A percentile compares a stretch with the other conserved stretches of the same genome.
These are phyloP conservation scores for Ganoderma multipileum DNA, from an alignment of 1,284 basidiomycete species.

Conservation along the genomic window DNA sequence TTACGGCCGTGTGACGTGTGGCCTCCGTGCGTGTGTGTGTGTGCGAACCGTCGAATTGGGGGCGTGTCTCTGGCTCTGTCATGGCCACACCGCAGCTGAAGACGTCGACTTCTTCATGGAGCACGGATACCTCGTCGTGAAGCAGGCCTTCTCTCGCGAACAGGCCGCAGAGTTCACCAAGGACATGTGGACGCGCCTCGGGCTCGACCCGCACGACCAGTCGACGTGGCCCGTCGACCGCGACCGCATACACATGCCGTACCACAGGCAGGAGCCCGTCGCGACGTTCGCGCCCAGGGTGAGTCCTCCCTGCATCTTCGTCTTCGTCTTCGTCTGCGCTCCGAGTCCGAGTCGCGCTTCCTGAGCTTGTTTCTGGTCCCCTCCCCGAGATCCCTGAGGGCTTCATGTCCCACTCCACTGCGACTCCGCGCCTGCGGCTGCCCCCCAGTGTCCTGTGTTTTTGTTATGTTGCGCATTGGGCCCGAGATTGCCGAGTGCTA, in stretches of 20 bases:
- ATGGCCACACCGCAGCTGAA: constrained; percentile 39
- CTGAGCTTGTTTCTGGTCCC: neutral
- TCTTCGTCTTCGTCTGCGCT: neutral
- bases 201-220: constrained; percentile 58
- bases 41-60: neutral
- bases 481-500: constrained; percentile 3
- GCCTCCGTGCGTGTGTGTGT: neutral
- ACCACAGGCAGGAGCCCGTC: constrained; percentile 52
- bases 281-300: constrained; percentile 61
- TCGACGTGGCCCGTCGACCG: constrained; percentile 52
- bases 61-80: no score
- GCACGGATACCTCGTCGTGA: constrained; percentile 61
- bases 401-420: neutral
- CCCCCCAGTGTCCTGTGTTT: neutral
- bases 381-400: neutral
- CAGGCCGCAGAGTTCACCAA: constrained; percentile 56
- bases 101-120: constrained; percentile 62
- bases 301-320: constrained; percentile 18
- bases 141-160: constrained; percentile 58
- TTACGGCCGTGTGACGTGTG: neutral
- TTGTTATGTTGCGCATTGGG: neutral
- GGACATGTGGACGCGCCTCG: constrained; percentile 59
- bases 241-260: constrained; percentile 66
- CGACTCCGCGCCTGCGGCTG: neutral
- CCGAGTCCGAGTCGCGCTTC: neutral